phyloP scores from a whole-genome alignment of 768 basidiomycete species.

The Hygrophoropsis aurantiaca region DNA sequence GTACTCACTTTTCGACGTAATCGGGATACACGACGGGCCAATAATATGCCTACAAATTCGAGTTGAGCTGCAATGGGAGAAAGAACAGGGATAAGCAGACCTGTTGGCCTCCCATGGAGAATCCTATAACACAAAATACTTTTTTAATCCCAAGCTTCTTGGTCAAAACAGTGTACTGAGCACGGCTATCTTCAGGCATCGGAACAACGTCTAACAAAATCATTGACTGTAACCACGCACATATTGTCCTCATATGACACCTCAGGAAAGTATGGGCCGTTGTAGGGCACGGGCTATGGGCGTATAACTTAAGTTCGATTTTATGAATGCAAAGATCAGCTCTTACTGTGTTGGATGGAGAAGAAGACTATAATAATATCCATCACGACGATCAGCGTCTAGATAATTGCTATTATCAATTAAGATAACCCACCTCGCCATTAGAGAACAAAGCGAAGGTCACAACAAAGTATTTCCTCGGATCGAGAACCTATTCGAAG shows the following conservation, averaged over 20 bases:
- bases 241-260: slow-evolving; percentile 60
- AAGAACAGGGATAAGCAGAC: slow-evolving; percentile 12
- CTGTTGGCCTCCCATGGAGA: slow-evolving; percentile 62
- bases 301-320: background rate
- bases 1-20: slow-evolving; percentile 44
- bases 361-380: slow-evolving; percentile 45
- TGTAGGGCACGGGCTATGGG: slow-evolving; percentile 50
- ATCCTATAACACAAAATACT: slow-evolving; percentile 49
- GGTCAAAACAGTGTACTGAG: slow-evolving; percentile 54
- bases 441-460: slow-evolving; percentile 60
- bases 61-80: background rate
- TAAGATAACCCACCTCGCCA: slow-evolving; percentile 52
- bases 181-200: slow-evolving; percentile 36
- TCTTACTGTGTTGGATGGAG: slow-evolving; percentile 52
- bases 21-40: slow-evolving; percentile 59
- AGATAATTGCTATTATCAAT: too few relatives aligned
- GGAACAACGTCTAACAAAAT: background rate
- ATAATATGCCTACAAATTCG: slow-evolving; percentile 44
- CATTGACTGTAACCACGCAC: slow-evolving; percentile 28
- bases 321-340: background rate
- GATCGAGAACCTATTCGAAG: slow-evolving; percentile 41
- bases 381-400: background rate
- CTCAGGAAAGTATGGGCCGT: slow-evolving; percentile 57
- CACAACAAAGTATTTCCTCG: slow-evolving; percentile 52
- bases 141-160: slow-evolving; percentile 44